Base-by-base conservation (phyloP, 2,329 filamentous ascomycete species). In the Epicoccum nigrum region DNA sequence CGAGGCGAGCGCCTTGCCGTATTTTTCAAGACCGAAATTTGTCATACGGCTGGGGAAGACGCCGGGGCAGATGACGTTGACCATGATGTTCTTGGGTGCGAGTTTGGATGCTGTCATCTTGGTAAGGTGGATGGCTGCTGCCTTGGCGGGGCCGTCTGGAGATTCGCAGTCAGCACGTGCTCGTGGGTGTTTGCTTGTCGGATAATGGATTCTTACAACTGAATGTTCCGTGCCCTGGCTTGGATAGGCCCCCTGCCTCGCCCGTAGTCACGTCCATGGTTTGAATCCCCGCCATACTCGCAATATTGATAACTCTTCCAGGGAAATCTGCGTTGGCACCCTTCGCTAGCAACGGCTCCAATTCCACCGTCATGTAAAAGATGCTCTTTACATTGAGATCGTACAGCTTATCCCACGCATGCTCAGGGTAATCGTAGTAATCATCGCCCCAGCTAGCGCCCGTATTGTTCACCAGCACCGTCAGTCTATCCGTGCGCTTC, bases 351-450 rank as follows among this genome's bases (percentile, higher is more conserved):
- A 81, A 65, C 5, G 73, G 71, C 51, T 81, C 80, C 49, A 81
- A 65, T 9, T 77, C 76, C 1, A 71, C 70, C 7, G 69, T 74
- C 59, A 67, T 77, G 57, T 80, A 78, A 59, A 81, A 82, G 30
- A 82, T 76, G 13, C 77, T 78, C 65, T 82, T 81, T 13, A 82
- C 78, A 59, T 82, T 82, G 58, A 82, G 68, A 8, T 77, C 78
- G 58, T 83, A 79, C 17, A 84, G 72, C 56, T 83, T 81, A 56
- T 83, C 81, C 80, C 81, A 85, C 32, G 79, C 82, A 38, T 76
- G 73, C 55, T 83, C 81, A 0, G 81, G 81, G 59, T 83, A 84
- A 64, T 83, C 76, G 53, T 83, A 79, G 64, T 83, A 84, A 21
- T 81, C 78, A 20, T 78, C 82, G 8, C 81, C 82, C 75, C 80